Base-by-base conservation (phyloP, 306 rosid genomes). In the Cyclanthera cordifolia region DNA sequence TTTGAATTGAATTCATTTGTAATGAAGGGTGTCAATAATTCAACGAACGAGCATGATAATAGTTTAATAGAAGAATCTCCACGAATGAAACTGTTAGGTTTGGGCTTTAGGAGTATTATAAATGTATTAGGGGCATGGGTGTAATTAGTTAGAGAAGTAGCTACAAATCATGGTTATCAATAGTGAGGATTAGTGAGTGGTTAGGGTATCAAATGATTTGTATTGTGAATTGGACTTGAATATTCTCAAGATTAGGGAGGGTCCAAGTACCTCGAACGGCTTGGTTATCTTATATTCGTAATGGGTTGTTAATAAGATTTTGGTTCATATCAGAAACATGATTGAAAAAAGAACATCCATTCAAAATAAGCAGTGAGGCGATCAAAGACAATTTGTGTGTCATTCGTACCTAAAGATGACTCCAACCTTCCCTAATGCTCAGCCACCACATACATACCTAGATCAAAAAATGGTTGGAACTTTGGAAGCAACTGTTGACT, bases 341-440 rank as follows among this genome's bases (percentile, higher is more conserved):
- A 59, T 32, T 32, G 67, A 8, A 30, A n/a, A 47, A 45, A 59
- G 23, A 60, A 60, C 16, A 15, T 61, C 67, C 69, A 41, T 37
- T 37, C 4, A 11, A 39, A 39, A 20, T 58, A 58, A 30, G 19
- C 9, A 6, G 24, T 30, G 24, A 58, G 45, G 46, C 16, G 41
- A 58, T 32, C 65, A 30, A 58, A 7, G 45, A 57, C 2, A n/a
- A n/a, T n/a, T n/a, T n/a, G n/a, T 58, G 47, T 60, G 28, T 34
- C 48, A 60, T 34, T 60, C 37, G 21, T 60, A 60, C 23, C 66
- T 60, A 60, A 34, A 60, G 49, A n/a, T n/a, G n/a, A 37, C 14
- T 30, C 67, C 43, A 32, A 34, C n/a, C 49, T 60, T 60, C 49
- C 67, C 19, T 32, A 46, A 4, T 6, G 6, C 16, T 34, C 16